These are phyloP conservation scores for Serendipita sp. DNA, from an alignment of 768 basidiomycete species.

Conservation along the genomic window DNA sequence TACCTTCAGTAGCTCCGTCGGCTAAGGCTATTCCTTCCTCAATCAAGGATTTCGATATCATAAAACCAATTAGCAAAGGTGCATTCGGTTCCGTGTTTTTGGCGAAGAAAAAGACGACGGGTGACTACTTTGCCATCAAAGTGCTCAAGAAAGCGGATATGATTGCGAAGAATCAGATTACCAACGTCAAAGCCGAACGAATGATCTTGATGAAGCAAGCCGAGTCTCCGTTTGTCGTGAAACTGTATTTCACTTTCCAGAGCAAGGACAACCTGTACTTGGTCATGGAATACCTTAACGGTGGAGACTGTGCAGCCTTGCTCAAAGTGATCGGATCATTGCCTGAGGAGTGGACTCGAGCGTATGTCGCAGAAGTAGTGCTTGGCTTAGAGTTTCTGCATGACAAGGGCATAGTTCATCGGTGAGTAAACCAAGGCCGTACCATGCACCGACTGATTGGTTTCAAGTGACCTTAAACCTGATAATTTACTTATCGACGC, in stretches of 20 bases:
- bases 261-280: slow-evolving; percentile 97
- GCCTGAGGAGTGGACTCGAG: slow-evolving; percentile 92
- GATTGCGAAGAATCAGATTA: slow-evolving; percentile 99
- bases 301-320: slow-evolving; percentile 92
- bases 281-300: slow-evolving; percentile 99
- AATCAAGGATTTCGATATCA: slow-evolving; percentile 97
- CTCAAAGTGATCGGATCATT: slow-evolving; percentile 90
- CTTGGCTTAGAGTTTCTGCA: slow-evolving; percentile 95
- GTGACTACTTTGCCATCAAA: slow-evolving; percentile 98
- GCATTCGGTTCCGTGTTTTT: slow-evolving; percentile 98
- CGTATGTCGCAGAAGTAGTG: slow-evolving; percentile 92
- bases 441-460: slow-evolving; percentile 6
- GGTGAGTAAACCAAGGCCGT: slow-evolving; percentile 35
- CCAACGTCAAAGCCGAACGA: slow-evolving; percentile 97
- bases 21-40: slow-evolving; percentile 64
- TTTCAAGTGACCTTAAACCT: slow-evolving; percentile 79
- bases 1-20: slow-evolving; percentile 60
- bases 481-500: slow-evolving; percentile 96
- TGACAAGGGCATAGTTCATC: slow-evolving; percentile 86
- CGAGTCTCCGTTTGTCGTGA: slow-evolving; percentile 94
- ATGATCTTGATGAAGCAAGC: slow-evolving; percentile 99
- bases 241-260: slow-evolving; percentile 97
- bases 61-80: slow-evolving; percentile 98
- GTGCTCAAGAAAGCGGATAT: slow-evolving; percentile 99
- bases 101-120: slow-evolving; percentile 94